Conservation (phyloP, 176 grass and related monocot genomes). For the Eragrostis curvula region DNA sequence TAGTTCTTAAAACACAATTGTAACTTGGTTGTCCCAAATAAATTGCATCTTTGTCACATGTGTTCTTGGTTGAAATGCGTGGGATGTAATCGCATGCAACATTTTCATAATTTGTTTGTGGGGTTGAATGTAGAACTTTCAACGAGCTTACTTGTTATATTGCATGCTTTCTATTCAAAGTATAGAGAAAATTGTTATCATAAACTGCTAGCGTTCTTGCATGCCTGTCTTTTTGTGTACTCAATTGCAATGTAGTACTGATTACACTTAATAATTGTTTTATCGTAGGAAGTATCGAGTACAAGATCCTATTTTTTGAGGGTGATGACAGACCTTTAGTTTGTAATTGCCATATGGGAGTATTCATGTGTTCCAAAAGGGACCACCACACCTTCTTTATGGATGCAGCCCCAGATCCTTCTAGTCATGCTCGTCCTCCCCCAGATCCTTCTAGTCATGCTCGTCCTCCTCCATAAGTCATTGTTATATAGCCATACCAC, state of each 20-base stretch:
- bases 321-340: neutral
- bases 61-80: neutral
- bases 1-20: neutral
- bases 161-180: constrained; percentile 24
- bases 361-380: neutral
- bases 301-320: neutral
- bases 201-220: neutral
- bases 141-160: constrained; percentile 34
- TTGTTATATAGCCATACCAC: neutral
- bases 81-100: neutral
- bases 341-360: neutral
- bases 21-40: neutral
- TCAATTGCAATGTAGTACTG: neutral
- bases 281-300: neutral
- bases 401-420: neutral
- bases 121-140: neutral
- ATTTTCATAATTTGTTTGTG: neutral
- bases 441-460: too few species aligned
- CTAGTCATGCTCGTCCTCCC: too few species aligned
- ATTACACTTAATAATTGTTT: neutral
- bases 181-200: neutral
- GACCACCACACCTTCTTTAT: neutral
- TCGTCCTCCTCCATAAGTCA: neutral
- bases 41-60: neutral
- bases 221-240: neutral